These are phyloP conservation scores for Aphanoascus verrucosus DNA, from an alignment of 2,329 filamentous ascomycete genomes.

Conservation along the genomic window DNA sequence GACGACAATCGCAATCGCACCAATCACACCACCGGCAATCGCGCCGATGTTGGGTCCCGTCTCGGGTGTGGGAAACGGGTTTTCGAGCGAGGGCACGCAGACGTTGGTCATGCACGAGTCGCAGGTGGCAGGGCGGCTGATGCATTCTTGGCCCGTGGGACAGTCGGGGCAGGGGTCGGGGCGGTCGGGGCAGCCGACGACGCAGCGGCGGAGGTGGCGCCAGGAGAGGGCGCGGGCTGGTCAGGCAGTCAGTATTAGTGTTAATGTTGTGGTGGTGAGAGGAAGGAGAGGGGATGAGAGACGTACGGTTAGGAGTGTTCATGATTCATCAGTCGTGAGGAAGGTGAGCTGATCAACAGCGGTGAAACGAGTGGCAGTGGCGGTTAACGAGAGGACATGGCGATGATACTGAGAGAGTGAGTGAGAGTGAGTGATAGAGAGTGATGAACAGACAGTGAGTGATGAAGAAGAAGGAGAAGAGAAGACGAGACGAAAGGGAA, in stretches of 20 bases:
- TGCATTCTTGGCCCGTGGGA: constrained; percentile 45
- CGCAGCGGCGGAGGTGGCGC: constrained; percentile 41
- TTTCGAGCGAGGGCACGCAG: constrained; percentile 35
- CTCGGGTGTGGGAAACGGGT: constrained; percentile 14
- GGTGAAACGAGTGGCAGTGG: background rate
- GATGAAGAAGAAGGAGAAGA: constrained; percentile 13
- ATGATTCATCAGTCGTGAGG: background rate
- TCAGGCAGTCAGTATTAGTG: background rate
- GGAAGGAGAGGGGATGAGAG: constrained; percentile 11
- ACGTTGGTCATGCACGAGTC: constrained; percentile 47
- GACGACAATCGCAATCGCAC: constrained; percentile 66
- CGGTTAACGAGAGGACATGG: background rate
- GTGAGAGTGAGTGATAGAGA: too few relatives aligned
- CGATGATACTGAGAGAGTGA: too few relatives aligned
- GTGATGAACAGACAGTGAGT: background rate
- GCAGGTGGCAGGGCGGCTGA: constrained; percentile 50
- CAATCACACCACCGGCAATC: constrained; percentile 85
- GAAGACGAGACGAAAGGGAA: constrained; percentile 13
- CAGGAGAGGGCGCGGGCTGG: constrained; percentile 22
- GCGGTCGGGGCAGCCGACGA: constrained; percentile 45
- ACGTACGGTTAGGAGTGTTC: background rate
- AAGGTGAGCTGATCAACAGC: constrained; percentile 9
- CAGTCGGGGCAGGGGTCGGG: constrained; percentile 53
- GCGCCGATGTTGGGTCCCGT: constrained; percentile 62
- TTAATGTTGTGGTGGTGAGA: background rate